Evolutionary conservation across 2,329 filamentous ascomycete species (phyloP).

Genomic region (Botryotinia narcissicola): DNA sequence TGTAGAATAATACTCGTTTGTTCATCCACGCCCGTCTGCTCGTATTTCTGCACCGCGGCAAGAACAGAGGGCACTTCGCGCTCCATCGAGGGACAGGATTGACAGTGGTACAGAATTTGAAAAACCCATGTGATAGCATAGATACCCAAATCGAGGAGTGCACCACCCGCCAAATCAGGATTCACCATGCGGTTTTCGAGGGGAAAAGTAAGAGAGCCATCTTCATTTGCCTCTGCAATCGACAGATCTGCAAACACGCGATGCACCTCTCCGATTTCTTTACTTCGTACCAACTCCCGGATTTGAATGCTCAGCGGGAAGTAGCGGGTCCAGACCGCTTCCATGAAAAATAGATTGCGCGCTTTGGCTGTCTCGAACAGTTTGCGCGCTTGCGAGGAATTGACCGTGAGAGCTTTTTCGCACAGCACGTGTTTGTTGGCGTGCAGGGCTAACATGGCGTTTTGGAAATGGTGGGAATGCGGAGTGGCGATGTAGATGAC

Average conservation of each 20-base stretch:
- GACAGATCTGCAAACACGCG: constrained; percentile 43
- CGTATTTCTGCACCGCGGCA: constrained; percentile 56
- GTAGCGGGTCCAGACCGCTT: constrained; percentile 69
- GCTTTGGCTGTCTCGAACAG: constrained; percentile 58
- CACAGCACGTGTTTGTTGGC: constrained; percentile 68
- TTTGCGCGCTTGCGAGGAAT: constrained; percentile 60
- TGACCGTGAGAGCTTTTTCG: constrained; percentile 71
- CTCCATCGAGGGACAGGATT: constrained; percentile 38
- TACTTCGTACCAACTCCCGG: constrained; percentile 46
- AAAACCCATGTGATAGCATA: constrained; percentile 71
- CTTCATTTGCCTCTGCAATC: constrained; percentile 51
- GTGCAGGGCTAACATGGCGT: constrained; percentile 61
- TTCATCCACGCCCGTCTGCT: constrained; percentile 61
- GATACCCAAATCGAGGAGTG: constrained; percentile 66
- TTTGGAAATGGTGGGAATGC: constrained; percentile 72
- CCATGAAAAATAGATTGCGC: constrained; percentile 61
- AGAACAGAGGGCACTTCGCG: constrained; percentile 53
- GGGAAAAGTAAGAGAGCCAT: constrained; percentile 44
- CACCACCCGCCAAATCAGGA: constrained; percentile 64
- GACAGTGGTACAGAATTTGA: constrained; percentile 67
- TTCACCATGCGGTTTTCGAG: constrained; percentile 64
- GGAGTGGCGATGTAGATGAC: constrained; percentile 70
- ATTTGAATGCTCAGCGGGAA: constrained; percentile 64
- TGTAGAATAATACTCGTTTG: constrained; percentile 60
- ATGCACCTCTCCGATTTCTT: constrained; percentile 45